These are phyloP conservation scores for Parastagonospora avenae DNA, from an alignment of 2,329 filamentous ascomycete species.

Conservation along the genomic window DNA sequence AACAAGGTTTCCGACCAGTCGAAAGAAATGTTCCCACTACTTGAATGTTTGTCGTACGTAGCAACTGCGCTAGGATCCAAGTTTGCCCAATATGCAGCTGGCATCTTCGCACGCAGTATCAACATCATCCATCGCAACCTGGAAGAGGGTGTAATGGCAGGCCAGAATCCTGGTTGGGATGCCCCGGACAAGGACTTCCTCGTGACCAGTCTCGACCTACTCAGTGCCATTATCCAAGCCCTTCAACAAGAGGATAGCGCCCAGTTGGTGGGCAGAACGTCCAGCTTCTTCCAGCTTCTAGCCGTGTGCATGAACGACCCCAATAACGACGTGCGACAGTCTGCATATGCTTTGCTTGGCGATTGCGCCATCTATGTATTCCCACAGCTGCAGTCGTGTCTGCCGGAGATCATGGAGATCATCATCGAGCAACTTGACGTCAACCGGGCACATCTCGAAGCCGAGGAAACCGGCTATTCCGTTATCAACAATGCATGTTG, in stretches of 20 bases:
- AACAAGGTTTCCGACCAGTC: conserved; percentile 86
- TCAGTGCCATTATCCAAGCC: conserved; percentile 92
- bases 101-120: conserved; percentile 86
- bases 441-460: conserved; percentile 69
- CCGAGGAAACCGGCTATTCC: conserved; percentile 82
- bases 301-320: conserved; percentile 90
- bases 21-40: conserved; percentile 87
- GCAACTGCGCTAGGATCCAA: conserved; percentile 80
- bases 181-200: conserved; percentile 95
- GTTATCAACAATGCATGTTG: conserved; percentile 99
- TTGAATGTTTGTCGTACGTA: conserved; percentile 97
- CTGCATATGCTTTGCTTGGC: conserved; percentile 90
- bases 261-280: conserved; percentile 75
- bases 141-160: conserved; percentile 75
- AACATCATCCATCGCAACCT: conserved; percentile 91
- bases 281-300: conserved; percentile 88
- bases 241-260: conserved; percentile 74
- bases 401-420: conserved; percentile 76
- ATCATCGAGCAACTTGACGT: conserved; percentile 88
- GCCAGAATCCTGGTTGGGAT: conserved; percentile 71
- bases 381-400: conserved; percentile 73
- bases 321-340: conserved; percentile 92
- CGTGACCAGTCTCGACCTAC: conserved; percentile 89
- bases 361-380: conserved; percentile 96
- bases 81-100: conserved; percentile 83